phyloP scores from a whole-genome alignment of 225 moss, liverwort and hornwort genomes.

The Antitrichia curtipendula region DNA sequence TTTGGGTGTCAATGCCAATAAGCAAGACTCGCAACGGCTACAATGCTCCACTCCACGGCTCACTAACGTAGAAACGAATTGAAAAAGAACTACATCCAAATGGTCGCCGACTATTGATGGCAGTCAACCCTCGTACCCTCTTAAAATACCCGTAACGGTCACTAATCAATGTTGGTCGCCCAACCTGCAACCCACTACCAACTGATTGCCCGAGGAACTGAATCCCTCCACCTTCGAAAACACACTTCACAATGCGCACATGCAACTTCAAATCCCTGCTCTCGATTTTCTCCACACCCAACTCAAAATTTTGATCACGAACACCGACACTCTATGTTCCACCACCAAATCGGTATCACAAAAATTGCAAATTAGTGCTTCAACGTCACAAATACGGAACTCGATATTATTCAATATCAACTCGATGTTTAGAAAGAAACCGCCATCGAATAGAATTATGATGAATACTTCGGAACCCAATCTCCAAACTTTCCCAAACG shows the following conservation, averaged over 20 bases:
- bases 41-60: background rate
- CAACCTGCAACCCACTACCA: background rate
- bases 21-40: slow-evolving; percentile 11
- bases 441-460: background rate
- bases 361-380: background rate
- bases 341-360: background rate
- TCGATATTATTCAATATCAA: background rate
- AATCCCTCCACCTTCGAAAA: background rate
- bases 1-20: background rate
- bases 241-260: background rate
- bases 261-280: background rate
- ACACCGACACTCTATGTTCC: background rate
- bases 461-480: background rate
- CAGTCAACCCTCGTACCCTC: slow-evolving; percentile 7
- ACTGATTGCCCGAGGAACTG: background rate
- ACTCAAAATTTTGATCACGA: background rate
- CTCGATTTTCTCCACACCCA: background rate
- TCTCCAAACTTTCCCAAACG: background rate
- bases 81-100: background rate
- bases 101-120: background rate
- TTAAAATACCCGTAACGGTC: slow-evolving; percentile 8
- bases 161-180: background rate
- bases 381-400: background rate
- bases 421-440: background rate
- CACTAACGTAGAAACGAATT: background rate